A percentile compares a stretch with the other conserved stretches of the same genome.
Evolutionary conservation across 164 flowering plant genomes (phyloP).

Genomic region (Akebia trifoliata): DNA sequence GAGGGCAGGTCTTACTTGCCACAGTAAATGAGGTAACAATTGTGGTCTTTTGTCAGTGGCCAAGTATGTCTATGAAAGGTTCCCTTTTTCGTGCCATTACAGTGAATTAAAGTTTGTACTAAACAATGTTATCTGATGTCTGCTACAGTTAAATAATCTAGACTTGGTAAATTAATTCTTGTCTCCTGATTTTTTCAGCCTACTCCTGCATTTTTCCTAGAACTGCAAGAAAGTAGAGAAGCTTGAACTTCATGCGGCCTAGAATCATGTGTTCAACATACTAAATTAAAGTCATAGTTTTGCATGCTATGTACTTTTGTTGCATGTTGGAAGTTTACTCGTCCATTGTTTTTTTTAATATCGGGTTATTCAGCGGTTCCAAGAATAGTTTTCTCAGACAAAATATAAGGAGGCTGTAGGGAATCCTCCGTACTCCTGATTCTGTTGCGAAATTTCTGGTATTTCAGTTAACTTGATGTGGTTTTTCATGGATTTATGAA

Average conservation of each 20-base stretch:
- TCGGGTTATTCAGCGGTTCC: slow-evolving; percentile 99
- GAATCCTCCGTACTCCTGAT: slow-evolving; percentile 93
- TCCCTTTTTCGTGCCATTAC: not conserved
- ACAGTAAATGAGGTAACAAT: slow-evolving; percentile 93
- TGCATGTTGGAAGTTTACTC: too few relatives aligned
- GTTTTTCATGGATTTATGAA: not conserved
- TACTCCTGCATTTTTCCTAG: too few relatives aligned
- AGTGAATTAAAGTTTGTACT: not conserved
- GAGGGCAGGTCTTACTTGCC: slow-evolving; percentile 95
- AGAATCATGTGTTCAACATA: not conserved
- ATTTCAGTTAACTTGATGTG: not conserved
- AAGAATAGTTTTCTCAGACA: slow-evolving; percentile 94
- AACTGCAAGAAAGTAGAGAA: too few relatives aligned
- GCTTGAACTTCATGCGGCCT: not conserved
- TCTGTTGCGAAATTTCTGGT: slow-evolving; percentile 99
- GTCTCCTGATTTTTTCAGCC: too few relatives aligned
- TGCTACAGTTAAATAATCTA: slow-evolving; percentile 60
- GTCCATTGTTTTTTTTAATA: slow-evolving; percentile 8
- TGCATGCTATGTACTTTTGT: too few relatives aligned
- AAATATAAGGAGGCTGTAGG: slow-evolving; percentile 99
- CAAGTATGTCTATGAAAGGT: slow-evolving; percentile 47
- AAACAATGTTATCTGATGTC: slow-evolving; percentile 6
- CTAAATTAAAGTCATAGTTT: too few relatives aligned
- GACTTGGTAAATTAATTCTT: slow-evolving; percentile 50
- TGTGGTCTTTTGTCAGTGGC: slow-evolving; percentile 92